phyloP scores from a whole-genome alignment of 352 stramenopile genomes.

The Globisporangium megalacanthum region DNA sequence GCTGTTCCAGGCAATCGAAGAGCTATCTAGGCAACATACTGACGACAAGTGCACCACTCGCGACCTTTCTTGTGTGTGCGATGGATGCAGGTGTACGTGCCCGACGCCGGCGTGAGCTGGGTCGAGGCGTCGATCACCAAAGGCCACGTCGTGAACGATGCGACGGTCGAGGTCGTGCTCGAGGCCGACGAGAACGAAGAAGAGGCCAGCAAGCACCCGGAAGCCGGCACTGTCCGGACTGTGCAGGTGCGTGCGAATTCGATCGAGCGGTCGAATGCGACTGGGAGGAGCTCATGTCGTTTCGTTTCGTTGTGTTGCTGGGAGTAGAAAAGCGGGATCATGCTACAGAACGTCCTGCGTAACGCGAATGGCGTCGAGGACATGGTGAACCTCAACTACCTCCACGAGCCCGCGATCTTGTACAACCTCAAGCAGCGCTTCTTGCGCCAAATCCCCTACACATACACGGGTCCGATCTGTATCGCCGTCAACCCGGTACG shows the following conservation, averaged over 20 bases:
- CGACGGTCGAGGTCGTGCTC: conserved; percentile 64
- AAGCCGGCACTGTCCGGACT: conserved; percentile 53
- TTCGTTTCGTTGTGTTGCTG: conserved; percentile 64
- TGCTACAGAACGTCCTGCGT: conserved; percentile 54
- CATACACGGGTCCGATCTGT: conserved; percentile 95
- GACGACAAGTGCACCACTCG: too few species aligned
- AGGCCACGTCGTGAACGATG: conserved; percentile 69
- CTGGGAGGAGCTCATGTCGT: conserved; percentile 40
- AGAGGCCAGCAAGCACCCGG: conserved; percentile 31
- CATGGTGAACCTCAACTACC: conserved; percentile 86
- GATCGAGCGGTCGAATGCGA: conserved; percentile 41
- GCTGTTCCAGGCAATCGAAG: background rate
- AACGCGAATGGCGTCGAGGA: conserved; percentile 61
- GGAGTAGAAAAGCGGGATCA: conserved; percentile 77
- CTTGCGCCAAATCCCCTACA: conserved; percentile 89
- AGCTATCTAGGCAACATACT: too few species aligned
- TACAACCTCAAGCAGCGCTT: conserved; percentile 88
- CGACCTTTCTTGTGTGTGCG: conserved; percentile 1
- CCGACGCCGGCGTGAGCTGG: conserved; percentile 72
- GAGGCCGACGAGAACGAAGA: conserved; percentile 74
- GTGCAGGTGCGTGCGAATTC: conserved; percentile 29
- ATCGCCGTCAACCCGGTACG: conserved; percentile 93
- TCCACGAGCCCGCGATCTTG: conserved; percentile 88
- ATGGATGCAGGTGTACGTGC: conserved; percentile 69
- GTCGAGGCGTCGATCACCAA: conserved; percentile 82